These are phyloP conservation scores for Eimeria acervulina DNA, from an alignment of 169 alveolate genomes.

Conservation along the genomic window DNA sequence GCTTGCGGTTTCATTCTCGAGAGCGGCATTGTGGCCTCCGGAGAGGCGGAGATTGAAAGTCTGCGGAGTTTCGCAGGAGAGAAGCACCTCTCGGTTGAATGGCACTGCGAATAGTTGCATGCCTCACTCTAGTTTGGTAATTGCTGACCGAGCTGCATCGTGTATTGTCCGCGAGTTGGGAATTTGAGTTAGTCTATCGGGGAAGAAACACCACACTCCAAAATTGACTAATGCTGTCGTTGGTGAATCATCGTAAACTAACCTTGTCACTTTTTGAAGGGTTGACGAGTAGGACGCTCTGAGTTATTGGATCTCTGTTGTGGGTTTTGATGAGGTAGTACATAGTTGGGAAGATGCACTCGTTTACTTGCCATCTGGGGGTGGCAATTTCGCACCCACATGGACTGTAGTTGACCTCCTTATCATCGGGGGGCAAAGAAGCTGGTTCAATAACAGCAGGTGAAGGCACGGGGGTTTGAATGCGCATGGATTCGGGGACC, in stretches of 20 bases:
- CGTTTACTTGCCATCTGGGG: conserved; percentile 38
- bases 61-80: not conserved
- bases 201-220: not conserved
- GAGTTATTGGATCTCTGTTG: conserved; percentile 12
- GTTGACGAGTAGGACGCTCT: conserved; percentile 60
- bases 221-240: not conserved
- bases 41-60: conserved; percentile 32
- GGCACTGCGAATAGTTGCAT: not conserved
- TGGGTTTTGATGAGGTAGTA: conserved; percentile 16
- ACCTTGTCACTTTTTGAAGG: conserved; percentile 66
- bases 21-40: conserved; percentile 30
- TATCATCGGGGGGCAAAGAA: not conserved
- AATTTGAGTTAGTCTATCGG: not conserved
- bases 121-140: not conserved
- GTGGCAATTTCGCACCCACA: not conserved
- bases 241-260: not conserved
- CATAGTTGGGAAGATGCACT: conserved; percentile 49
- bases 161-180: not conserved
- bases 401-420: not conserved
- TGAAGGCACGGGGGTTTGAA: conserved; percentile 28
- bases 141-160: not conserved
- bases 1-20: conserved; percentile 45
- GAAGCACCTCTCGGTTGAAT: not conserved
- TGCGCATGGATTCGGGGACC: conserved; percentile 17
- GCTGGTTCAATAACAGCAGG: conserved; percentile 34